Base-by-base conservation (phyloP, 2,329 filamentous ascomycete species). In the Alternaria metachromatica region DNA sequence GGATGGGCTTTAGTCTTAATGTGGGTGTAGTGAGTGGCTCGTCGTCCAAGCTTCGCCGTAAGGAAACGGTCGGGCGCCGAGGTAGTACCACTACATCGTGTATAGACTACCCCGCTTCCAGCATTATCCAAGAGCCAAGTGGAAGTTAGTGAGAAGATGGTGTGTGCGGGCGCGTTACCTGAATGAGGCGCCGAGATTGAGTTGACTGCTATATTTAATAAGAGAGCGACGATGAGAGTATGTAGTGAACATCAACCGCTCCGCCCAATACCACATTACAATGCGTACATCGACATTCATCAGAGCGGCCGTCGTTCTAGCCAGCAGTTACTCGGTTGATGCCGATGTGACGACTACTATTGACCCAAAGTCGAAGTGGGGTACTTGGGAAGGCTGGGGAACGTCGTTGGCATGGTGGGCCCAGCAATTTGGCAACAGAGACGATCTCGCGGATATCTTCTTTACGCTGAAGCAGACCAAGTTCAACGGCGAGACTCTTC, bases 321-420 rank as follows among this genome's bases (percentile, higher is more conserved):
- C 33, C 4, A 60, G 37, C 28, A 33, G 51, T 26, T 51, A 45
- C 23, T 45, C 43, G 8, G 61, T 43, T 58, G 51, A 51, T 13
- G 61, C 61, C 44, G 61, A 63, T 20, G 30, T 50, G 0, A 63
- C 61, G 4, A 63, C 45, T 3, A 63, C 57, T 3, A 60, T 63
- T 11, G 23, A 63, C n/a, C 26, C 61, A 13, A 63, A 60, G 9
- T 56, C 56, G 8, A 60, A 63, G 18, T 63, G 61, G 61, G 61
- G 61, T 13, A 60, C 25, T 5, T 63, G 61, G 61, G 61, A 63
- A 37, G 61, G 61, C 18, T 63, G 61, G 61, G 61, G 61, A 9
- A 63, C 61, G 7, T 60, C 57, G 25, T 41, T 63, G 45, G 61
- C 61, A 25, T 63, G 61, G 61, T 63, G 61, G 61, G 61, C 61